A percentile compares a stretch with the other conserved stretches of the same genome.
phyloP scores from a whole-genome alignment of 2,329 filamentous ascomycete genomes.

The Claviceps fusiformis region DNA sequence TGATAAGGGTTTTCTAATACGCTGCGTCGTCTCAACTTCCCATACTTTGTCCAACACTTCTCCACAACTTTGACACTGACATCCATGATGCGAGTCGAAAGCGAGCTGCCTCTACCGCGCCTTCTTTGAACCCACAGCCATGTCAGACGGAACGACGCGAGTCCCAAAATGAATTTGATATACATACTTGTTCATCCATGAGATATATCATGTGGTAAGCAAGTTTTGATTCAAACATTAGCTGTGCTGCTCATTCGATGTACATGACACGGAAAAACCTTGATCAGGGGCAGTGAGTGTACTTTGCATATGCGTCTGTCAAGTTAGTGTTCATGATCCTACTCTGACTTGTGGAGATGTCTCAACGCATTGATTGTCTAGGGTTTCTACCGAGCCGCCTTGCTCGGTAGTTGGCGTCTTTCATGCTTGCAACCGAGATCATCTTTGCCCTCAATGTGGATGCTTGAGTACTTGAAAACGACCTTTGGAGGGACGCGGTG shows the following conservation, averaged over 20 bases:
- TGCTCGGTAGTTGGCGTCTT: neutral
- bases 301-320: neutral
- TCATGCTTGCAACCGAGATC: neutral
- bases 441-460: neutral
- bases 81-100: too few species aligned
- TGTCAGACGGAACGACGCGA: neutral
- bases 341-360: neutral
- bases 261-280: neutral
- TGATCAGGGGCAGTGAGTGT: neutral
- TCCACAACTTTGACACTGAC: neutral
- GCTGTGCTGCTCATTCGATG: neutral
- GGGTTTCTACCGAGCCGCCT: neutral
- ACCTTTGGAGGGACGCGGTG: neutral
- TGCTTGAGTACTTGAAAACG: neutral
- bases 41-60: neutral
- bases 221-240: too few species aligned
- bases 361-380: neutral
- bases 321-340: neutral
- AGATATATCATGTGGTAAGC: neutral
- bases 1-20: neutral
- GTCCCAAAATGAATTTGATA: too few species aligned
- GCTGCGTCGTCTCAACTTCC: neutral
- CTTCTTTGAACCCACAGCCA: neutral
- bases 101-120: neutral
- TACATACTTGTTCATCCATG: too few species aligned